Conservation (phyloP, 495 filamentous ascomycete species). For the Penicillium robsamsonii region DNA sequence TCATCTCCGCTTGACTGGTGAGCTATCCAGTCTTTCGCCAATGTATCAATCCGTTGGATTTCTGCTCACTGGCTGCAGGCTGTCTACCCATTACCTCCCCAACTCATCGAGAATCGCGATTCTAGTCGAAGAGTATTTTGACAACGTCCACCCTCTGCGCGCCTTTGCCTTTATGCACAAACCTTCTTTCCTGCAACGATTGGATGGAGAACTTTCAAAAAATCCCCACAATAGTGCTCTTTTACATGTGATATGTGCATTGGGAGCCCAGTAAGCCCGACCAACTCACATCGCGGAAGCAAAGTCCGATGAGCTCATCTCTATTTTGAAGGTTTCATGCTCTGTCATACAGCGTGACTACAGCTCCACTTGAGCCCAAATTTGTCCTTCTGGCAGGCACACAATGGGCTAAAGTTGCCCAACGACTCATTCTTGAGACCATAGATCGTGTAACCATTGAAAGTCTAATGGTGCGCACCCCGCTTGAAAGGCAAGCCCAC, state of each 20-base stretch:
- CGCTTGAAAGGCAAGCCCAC: background rate
- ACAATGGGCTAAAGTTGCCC: constrained; percentile 32
- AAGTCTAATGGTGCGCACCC: constrained; percentile 29
- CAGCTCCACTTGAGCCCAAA: constrained; percentile 11
- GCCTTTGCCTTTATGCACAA: constrained; percentile 40
- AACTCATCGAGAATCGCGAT: constrained; percentile 20
- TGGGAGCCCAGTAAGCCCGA: constrained; percentile 36
- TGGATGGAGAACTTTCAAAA: constrained; percentile 24
- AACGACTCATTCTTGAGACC: constrained; percentile 28
- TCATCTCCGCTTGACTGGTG: constrained; percentile 2
- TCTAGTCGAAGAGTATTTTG: constrained; percentile 36
- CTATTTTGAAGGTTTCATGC: constrained; percentile 25
- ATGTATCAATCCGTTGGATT: background rate
- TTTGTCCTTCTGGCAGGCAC: constrained; percentile 24
- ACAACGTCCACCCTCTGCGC: constrained; percentile 37
- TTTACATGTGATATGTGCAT: constrained; percentile 35
- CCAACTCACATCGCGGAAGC: background rate
- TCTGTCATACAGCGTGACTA: constrained; percentile 24
- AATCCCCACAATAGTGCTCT: constrained; percentile 23
- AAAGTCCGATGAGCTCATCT: background rate
- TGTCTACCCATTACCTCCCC: constrained; percentile 23
- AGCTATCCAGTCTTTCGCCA: background rate
- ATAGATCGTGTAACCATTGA: constrained; percentile 37
- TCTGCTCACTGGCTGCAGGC: constrained; percentile 12
- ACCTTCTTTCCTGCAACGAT: constrained; percentile 31